These are phyloP conservation scores for Coemansia linderi DNA, from an alignment of 371 early-diverging fungal species.

Conservation along the genomic window DNA sequence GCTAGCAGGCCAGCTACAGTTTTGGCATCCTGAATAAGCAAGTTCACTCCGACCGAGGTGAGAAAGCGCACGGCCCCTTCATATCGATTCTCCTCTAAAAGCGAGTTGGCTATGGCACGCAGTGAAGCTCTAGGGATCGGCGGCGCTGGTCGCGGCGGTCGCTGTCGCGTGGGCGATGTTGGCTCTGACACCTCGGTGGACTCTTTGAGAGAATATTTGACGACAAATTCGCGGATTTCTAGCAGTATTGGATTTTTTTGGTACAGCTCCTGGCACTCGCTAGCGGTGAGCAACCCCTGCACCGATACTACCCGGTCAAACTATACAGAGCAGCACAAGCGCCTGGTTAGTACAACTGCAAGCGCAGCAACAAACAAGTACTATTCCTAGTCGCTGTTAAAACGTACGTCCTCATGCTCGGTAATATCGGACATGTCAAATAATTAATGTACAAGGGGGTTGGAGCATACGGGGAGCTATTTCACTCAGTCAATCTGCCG, in stretches of 20 bases:
- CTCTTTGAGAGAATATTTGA: slow-evolving; percentile 4
- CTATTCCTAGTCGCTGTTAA: neutral
- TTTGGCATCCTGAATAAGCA: slow-evolving; percentile 19
- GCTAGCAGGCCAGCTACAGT: slow-evolving; percentile 23
- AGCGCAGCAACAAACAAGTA: neutral
- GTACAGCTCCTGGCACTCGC: slow-evolving; percentile 35
- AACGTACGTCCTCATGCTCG: slow-evolving; percentile 8
- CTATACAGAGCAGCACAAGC: neutral
- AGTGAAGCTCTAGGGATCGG: slow-evolving; percentile 29
- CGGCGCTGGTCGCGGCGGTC: neutral
- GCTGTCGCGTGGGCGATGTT: neutral
- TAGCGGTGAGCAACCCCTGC: slow-evolving; percentile 1
- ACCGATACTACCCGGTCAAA: slow-evolving; percentile 7
- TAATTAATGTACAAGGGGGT: neutral
- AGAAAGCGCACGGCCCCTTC: slow-evolving; percentile 46
- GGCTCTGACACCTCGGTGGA: neutral
- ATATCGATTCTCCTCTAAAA: slow-evolving; percentile 38
- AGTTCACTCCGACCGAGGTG: neutral
- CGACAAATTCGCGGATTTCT: slow-evolving; percentile 40
- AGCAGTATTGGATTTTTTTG: slow-evolving; percentile 11
- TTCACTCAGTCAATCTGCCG: neutral
- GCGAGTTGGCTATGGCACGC: slow-evolving; percentile 28
- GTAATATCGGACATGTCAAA: neutral
- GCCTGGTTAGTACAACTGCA: neutral
- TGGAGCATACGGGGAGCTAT: neutral